A percentile compares a stretch with the other conserved stretches of the same genome.
These are phyloP conservation scores for Candida chauliodis DNA, from an alignment of 805 yeast species.

Conservation along the genomic window DNA sequence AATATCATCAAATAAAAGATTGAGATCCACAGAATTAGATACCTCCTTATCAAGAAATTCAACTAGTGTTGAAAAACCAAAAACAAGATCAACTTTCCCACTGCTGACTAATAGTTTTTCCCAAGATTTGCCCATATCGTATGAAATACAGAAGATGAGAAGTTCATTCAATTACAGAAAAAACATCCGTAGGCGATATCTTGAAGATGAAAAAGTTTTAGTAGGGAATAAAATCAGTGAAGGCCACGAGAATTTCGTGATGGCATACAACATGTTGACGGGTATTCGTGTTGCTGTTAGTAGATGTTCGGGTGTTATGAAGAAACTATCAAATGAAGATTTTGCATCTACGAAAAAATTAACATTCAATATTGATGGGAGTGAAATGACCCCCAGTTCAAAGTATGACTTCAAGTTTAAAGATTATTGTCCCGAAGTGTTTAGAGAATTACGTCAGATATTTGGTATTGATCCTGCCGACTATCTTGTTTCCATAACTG, in stretches of 20 bases:
- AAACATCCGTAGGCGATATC: constrained; percentile 29
- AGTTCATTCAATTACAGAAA: constrained; percentile 44
- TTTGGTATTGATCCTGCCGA: constrained; percentile 96
- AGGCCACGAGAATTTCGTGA: constrained; percentile 88
- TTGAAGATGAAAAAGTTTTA: constrained; percentile 55
- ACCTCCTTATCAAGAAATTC: constrained; percentile 10
- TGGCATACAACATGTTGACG: constrained; percentile 96
- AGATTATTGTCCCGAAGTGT: constrained; percentile 93
- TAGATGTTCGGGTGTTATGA: constrained; percentile 81
- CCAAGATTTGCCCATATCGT: constrained; percentile 16
- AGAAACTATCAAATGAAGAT: constrained; percentile 66
- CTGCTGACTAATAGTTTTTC: constrained; percentile 14
- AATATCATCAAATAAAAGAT: constrained; percentile 1
- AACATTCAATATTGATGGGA: constrained; percentile 83
- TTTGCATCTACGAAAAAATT: constrained; percentile 72
- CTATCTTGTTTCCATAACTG: constrained; percentile 85
- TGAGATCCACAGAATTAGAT: background rate
- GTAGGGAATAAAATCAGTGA: constrained; percentile 84
- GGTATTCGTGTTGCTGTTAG: constrained; percentile 96
- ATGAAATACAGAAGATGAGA: constrained; percentile 51
- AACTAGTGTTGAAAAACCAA: constrained; percentile 6
- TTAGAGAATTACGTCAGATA: constrained; percentile 71
- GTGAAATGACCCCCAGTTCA: constrained; percentile 87
- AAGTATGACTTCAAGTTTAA: constrained; percentile 95
- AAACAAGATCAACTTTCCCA: constrained; percentile 5